phyloP scores from a whole-genome alignment of 164 flowering plant species.

The Vitis rotundifolia region DNA sequence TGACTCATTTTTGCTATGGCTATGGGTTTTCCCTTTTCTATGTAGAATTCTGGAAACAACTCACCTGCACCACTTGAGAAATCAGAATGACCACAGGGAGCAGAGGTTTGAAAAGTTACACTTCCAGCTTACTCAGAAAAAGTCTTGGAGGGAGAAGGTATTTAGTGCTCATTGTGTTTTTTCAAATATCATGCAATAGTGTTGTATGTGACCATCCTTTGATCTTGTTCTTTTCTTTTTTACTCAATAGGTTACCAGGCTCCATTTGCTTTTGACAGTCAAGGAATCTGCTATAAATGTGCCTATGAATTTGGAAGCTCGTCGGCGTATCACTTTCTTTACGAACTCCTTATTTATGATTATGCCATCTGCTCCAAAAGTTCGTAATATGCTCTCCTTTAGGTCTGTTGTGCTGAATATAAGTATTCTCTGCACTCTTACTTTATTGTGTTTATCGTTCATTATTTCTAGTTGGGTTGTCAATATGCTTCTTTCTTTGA shows the following conservation, averaged over 20 bases:
- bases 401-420: conserved; percentile 52
- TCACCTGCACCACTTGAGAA: conserved; percentile 20
- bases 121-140: conserved; percentile 34
- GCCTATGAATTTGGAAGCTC: conserved; percentile 96
- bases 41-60: conserved; percentile 52
- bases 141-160: conserved; percentile 88
- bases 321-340: conserved; percentile 95
- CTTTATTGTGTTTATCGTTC: not conserved
- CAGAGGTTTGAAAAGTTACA: conserved; percentile 75
- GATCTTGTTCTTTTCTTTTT: conserved; percentile 1
- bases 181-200: not conserved
- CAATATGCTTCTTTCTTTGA: not conserved
- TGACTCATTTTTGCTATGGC: not conserved
- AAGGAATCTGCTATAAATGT: conserved; percentile 98
- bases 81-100: conserved; percentile 37
- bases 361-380: conserved; percentile 94
- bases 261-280: conserved; percentile 83
- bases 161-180: not conserved
- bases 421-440: not conserved
- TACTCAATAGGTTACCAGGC: conserved; percentile 66
- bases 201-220: not conserved
- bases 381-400: conserved; percentile 93
- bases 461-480: not conserved
- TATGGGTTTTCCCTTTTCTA: conserved; percentile 4
- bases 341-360: conserved; percentile 95